Percentiles rank a stretch among this genome's conserved stretches.
Evolutionary conservation across 192 early-diverging fungal genomes (phyloP).

Genomic region (Backusella morwellensis): DNA sequence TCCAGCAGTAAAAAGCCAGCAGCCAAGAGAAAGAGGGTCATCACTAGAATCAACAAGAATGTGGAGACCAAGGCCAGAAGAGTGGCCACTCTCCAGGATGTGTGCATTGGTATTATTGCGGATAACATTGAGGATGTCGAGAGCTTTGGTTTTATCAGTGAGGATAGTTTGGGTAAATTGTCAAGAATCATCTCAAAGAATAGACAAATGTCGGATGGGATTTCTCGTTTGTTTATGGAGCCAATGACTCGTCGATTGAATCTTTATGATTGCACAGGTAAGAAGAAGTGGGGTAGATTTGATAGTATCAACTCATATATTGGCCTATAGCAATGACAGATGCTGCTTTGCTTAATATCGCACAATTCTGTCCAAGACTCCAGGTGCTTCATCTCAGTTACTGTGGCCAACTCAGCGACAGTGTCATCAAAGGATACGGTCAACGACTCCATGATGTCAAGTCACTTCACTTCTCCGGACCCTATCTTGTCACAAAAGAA

Average conservation of each 20-base stretch:
- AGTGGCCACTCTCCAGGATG: conserved; percentile 58
- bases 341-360: conserved; percentile 54
- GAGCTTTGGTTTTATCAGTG: conserved; percentile 79
- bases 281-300: neutral
- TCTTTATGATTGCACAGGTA: conserved; percentile 79
- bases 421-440: conserved; percentile 41
- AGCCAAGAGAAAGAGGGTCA: neutral
- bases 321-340: conserved; percentile 12
- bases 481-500: conserved; percentile 61
- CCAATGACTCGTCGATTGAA: conserved; percentile 51
- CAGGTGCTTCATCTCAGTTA: conserved; percentile 62
- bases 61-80: conserved; percentile 32
- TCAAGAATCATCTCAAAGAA: conserved; percentile 77
- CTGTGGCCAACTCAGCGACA: conserved; percentile 69
- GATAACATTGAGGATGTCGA: conserved; percentile 79
- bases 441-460: conserved; percentile 42
- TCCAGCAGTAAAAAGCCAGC: neutral
- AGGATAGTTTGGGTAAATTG: conserved; percentile 64
- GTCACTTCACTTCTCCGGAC: conserved; percentile 64
- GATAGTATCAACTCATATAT: conserved; percentile 27
- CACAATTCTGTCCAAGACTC: conserved; percentile 61
- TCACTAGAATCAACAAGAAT: neutral
- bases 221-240: conserved; percentile 70
- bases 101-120: conserved; percentile 70
- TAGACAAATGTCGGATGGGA: conserved; percentile 62